phyloP scores from a whole-genome alignment of 805 yeast genomes.

The Yamadazyma sp. region DNA sequence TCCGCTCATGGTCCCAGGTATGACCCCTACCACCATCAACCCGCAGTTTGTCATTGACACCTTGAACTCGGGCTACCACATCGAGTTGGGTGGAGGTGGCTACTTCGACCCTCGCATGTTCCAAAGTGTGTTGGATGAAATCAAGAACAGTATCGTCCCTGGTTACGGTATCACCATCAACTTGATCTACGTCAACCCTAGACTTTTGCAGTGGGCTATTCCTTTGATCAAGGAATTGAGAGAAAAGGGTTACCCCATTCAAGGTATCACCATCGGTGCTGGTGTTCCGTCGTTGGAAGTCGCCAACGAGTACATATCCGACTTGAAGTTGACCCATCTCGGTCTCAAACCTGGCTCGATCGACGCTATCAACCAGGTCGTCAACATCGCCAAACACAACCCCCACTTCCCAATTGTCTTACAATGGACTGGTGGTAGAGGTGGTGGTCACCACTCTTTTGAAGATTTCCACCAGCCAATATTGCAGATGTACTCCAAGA shows the following conservation, averaged over 20 bases:
- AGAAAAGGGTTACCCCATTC: conserved; percentile 91
- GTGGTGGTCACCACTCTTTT: conserved; percentile 99
- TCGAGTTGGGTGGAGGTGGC: conserved; percentile 99
- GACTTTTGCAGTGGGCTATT: conserved; percentile 98
- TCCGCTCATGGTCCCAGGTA: conserved; percentile 97
- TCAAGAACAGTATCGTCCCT: conserved; percentile 65
- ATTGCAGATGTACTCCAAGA: conserved; percentile 90
- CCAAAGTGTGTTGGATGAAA: conserved; percentile 72
- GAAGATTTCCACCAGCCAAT: conserved; percentile 99
- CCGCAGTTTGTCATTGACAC: conserved; percentile 94
- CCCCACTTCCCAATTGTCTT: conserved; percentile 95
- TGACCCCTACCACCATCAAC: conserved; percentile 97
- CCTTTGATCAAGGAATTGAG: conserved; percentile 90
- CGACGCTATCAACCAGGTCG: conserved; percentile 84
- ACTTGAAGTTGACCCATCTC: conserved; percentile 87
- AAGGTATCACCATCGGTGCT: conserved; percentile 96
- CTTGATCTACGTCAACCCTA: conserved; percentile 93
- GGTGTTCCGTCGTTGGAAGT: conserved; percentile 99
- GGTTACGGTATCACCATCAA: conserved; percentile 92
- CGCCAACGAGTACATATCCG: conserved; percentile 92
- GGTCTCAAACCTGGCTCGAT: conserved; percentile 98
- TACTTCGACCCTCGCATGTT: conserved; percentile 75
- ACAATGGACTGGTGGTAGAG: conserved; percentile 99
- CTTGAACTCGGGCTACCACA: conserved; percentile 93
- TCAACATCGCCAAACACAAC: conserved; percentile 90